These are phyloP conservation scores for Suillus luteus DNA, from an alignment of 768 basidiomycete species.

Conservation along the genomic window DNA sequence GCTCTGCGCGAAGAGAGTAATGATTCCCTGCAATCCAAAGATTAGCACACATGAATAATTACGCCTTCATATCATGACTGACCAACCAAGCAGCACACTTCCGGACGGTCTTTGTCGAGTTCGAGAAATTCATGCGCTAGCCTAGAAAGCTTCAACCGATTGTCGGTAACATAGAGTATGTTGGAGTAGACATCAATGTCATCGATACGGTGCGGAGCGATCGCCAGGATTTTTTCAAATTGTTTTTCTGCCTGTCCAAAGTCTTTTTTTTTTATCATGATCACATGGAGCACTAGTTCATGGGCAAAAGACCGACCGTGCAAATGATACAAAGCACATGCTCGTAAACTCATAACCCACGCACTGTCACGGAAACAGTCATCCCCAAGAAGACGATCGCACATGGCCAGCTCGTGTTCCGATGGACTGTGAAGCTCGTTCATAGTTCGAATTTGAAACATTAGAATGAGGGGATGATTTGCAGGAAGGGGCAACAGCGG, in stretches of 20 bases:
- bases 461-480: constrained; percentile 54
- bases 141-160: constrained; percentile 82
- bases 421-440: constrained; percentile 89
- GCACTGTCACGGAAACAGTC: constrained; percentile 80
- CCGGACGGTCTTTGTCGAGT: constrained; percentile 90
- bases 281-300: constrained; percentile 7
- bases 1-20: constrained; percentile 89
- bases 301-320: constrained; percentile 59
- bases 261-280: constrained; percentile 48
- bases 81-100: constrained; percentile 97
- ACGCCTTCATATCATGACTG: constrained; percentile 25
- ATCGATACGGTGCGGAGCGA: constrained; percentile 90
- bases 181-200: constrained; percentile 97
- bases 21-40: constrained; percentile 77
- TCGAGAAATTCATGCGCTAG: constrained; percentile 90
- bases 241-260: constrained; percentile 83
- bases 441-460: constrained; percentile 88
- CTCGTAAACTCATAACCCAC: constrained; percentile 85
- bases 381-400: constrained; percentile 71
- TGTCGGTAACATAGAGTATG: constrained; percentile 94
- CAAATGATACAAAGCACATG: constrained; percentile 85
- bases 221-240: constrained; percentile 77
- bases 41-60: not conserved
- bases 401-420: constrained; percentile 79
- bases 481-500: constrained; percentile 50